Percentiles rank a stretch among this genome's conserved stretches.
Conservation (phyloP, 768 basidiomycete genomes). For the Boletus barrowsii region DNA sequence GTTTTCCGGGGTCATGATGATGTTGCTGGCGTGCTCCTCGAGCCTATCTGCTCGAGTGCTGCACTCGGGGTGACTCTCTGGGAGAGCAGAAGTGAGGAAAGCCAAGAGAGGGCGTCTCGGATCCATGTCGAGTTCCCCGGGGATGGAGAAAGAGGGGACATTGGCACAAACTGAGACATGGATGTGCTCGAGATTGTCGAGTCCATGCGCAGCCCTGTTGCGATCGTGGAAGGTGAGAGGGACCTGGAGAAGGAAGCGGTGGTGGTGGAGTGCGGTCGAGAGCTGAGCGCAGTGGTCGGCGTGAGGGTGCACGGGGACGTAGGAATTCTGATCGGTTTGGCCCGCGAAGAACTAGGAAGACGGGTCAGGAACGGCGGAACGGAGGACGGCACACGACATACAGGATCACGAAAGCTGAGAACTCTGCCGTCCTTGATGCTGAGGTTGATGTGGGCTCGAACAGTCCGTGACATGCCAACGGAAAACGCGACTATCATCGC, state of each 20-base stretch:
- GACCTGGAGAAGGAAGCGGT: conserved; percentile 29
- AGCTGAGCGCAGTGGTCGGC: conserved; percentile 51
- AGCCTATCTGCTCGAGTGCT: conserved; percentile 47
- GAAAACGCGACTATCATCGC: conserved; percentile 88
- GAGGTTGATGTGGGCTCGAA: conserved; percentile 81
- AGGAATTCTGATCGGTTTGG: conserved; percentile 28
- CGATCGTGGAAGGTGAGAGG: conserved; percentile 11
- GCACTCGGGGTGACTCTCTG: conserved; percentile 42
- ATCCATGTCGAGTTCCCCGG: conserved; percentile 30
- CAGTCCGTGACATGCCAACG: conserved; percentile 65
- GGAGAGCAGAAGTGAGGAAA: conserved; percentile 75
- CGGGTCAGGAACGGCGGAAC: conserved; percentile 10
- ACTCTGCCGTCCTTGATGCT: conserved; percentile 85
- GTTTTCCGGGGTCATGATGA: conserved; percentile 40
- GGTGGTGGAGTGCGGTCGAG: conserved; percentile 30
- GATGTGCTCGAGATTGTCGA: conserved; percentile 40
- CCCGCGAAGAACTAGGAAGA: conserved; percentile 70
- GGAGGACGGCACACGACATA: conserved; percentile 35
- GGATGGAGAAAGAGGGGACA: conserved; percentile 24
- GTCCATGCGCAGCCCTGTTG: conserved; percentile 10
- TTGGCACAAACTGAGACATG: conserved; percentile 57
- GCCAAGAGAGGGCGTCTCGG: conserved; percentile 61
- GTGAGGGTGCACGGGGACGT: conserved; percentile 44
- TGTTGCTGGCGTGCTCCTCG: conserved; percentile 47
- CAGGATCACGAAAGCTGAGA: conserved; percentile 85